phyloP scores from a whole-genome alignment of 1,284 basidiomycete species.

The Tilletia indica region DNA sequence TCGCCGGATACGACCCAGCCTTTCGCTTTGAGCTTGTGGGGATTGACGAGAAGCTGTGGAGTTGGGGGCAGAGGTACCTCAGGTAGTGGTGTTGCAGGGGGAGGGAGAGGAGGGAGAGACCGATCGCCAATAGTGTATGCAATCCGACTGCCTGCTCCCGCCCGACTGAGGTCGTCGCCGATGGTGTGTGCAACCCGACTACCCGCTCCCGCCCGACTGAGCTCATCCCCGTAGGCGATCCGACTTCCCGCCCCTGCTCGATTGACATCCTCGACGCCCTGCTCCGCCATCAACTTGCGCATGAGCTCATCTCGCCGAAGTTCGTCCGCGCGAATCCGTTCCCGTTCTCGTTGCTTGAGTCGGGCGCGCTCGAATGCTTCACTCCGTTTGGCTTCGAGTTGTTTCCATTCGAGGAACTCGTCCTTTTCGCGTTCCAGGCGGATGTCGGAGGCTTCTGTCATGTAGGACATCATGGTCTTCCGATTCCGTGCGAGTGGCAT shows the following conservation, averaged over 20 bases:
- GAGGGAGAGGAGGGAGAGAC: not conserved
- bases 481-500: not conserved
- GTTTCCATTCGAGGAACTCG: slow-evolving; percentile 16
- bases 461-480: slow-evolving; percentile 16
- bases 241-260: not conserved
- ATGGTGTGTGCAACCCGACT: not conserved
- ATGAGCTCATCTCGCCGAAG: slow-evolving; percentile 7
- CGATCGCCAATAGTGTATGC: not conserved
- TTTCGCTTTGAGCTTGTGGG: slow-evolving; percentile 1
- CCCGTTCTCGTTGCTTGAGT: slow-evolving; percentile 7
- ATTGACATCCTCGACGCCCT: not conserved
- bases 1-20: slow-evolving; percentile 8
- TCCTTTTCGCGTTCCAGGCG: slow-evolving; percentile 17
- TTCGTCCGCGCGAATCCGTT: slow-evolving; percentile 11
- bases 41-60: not conserved
- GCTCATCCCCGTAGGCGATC: not conserved
- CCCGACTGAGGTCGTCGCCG: not conserved
- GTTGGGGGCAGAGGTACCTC: not conserved
- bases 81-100: slow-evolving; percentile 1
- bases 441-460: slow-evolving; percentile 4
- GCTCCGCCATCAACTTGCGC: slow-evolving; percentile 15
- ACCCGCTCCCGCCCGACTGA: not conserved
- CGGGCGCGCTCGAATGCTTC: slow-evolving; percentile 13
- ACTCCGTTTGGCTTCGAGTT: slow-evolving; percentile 6
- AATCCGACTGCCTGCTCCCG: not conserved